Percentiles rank a stretch among this genome's conserved stretches.
These are phyloP conservation scores for Cystofilobasidium ferigula DNA, from an alignment of 768 basidiomycete genomes.

Conservation along the genomic window DNA sequence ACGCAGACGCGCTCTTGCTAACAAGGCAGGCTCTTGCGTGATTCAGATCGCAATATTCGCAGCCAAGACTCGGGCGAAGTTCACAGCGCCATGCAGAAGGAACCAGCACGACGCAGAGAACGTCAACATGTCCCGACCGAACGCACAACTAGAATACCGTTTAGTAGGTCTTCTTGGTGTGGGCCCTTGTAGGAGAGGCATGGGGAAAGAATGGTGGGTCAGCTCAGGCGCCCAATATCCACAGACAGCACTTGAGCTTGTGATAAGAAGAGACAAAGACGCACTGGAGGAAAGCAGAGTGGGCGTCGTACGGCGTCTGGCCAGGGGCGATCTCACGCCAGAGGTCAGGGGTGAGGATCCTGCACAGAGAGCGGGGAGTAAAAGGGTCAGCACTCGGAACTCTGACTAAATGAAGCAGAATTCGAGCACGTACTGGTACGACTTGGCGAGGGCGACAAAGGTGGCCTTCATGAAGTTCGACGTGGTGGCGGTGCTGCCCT, in stretches of 20 bases:
- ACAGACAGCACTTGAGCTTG: too few relatives aligned
- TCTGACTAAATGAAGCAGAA: neutral
- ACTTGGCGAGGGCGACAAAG: slow-evolving; percentile 90
- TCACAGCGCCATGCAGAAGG: too few relatives aligned
- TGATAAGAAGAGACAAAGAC: slow-evolving; percentile 40
- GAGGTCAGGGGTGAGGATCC: slow-evolving; percentile 94
- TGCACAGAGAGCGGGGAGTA: too few relatives aligned
- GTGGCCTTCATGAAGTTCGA: slow-evolving; percentile 97
- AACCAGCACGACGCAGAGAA: too few relatives aligned
- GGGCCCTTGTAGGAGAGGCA: neutral
- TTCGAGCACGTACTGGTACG: too few relatives aligned
- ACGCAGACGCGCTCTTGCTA: too few relatives aligned
- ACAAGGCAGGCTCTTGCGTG: too few relatives aligned
- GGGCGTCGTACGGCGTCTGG: slow-evolving; percentile 82
- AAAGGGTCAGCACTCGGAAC: neutral
- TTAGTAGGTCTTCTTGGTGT: neutral
- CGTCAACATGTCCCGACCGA: too few relatives aligned
- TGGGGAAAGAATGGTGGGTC: neutral
- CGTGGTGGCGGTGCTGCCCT: slow-evolving; percentile 88
- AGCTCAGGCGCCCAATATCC: neutral
- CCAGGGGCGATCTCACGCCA: slow-evolving; percentile 77
- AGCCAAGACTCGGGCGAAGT: too few relatives aligned
- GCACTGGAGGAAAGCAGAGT: slow-evolving; percentile 82
- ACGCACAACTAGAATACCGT: too few relatives aligned
- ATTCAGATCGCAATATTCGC: too few relatives aligned